A percentile compares a stretch with the other conserved stretches of the same genome.
Evolutionary conservation across 257 asterid genomes (phyloP).

Genomic region (Gentiana straminea): DNA sequence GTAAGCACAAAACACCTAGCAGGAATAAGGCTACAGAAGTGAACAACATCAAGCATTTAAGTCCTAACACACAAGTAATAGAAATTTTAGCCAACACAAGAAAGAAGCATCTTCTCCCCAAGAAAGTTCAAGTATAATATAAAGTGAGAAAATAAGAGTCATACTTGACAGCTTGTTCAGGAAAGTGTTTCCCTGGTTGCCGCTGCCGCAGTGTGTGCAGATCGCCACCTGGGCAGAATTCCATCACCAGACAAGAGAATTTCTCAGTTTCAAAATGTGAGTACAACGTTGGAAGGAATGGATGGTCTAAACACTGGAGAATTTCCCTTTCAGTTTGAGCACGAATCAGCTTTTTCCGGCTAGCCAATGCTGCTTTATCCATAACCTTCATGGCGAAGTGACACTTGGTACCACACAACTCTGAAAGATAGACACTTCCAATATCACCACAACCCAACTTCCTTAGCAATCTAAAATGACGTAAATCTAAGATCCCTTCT

Average conservation of each 20-base stretch:
- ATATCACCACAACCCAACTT: constrained; percentile 69
- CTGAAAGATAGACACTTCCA: constrained; percentile 65
- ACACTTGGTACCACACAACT: constrained; percentile 59
- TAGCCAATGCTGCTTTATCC: constrained; percentile 59
- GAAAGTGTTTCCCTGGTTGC: constrained; percentile 59
- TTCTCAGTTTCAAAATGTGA: constrained; percentile 66
- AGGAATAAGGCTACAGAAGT: not conserved
- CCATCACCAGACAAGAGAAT: constrained; percentile 72
- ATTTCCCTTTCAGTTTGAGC: constrained; percentile 79
- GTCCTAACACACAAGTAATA: not conserved
- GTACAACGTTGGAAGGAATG: constrained; percentile 57
- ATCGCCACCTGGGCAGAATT: constrained; percentile 78
- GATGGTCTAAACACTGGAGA: constrained; percentile 62
- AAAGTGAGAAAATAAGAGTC: constrained; percentile 8
- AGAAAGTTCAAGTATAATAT: too few species aligned
- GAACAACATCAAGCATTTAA: not conserved
- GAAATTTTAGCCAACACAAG: too few species aligned
- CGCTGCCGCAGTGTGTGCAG: constrained; percentile 60
- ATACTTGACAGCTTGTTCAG: constrained; percentile 66
- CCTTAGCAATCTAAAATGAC: constrained; percentile 55
- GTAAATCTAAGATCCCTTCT: constrained; percentile 48
- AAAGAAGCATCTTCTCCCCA: too few species aligned
- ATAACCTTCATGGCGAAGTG: constrained; percentile 67
- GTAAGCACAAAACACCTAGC: too few species aligned
- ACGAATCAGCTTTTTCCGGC: constrained; percentile 66